Percentiles rank a stretch among this genome's conserved stretches.
These are phyloP conservation scores for Aspergillus sergii DNA, from an alignment of 2,329 filamentous ascomycete species.

Conservation along the genomic window DNA sequence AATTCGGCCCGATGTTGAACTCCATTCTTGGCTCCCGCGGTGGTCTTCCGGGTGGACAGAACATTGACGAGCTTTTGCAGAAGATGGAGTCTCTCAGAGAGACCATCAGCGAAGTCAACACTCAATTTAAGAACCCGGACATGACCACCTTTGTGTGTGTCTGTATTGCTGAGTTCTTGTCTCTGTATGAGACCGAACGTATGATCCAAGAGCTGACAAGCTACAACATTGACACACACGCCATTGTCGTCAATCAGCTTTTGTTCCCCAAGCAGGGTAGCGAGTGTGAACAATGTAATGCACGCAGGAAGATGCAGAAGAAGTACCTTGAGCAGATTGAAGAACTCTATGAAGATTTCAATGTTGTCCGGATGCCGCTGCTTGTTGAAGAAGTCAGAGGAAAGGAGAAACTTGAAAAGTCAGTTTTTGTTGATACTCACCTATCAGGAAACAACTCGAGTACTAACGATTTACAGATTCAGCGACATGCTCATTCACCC, in stretches of 20 bases:
- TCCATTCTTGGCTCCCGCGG: conserved; percentile 80
- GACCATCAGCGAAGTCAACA: conserved; percentile 94
- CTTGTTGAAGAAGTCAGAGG: conserved; percentile 94
- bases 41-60: conserved; percentile 86
- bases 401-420: conserved; percentile 90
- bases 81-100: conserved; percentile 93
- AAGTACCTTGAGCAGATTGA: conserved; percentile 99
- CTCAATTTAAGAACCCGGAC: conserved; percentile 95
- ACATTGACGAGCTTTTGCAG: conserved; percentile 85
- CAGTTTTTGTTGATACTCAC: conserved; percentile 25
- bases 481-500: conserved; percentile 54
- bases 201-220: conserved; percentile 98
- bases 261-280: conserved; percentile 86
- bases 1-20: conserved; percentile 96
- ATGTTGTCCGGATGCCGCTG: conserved; percentile 97
- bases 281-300: conserved; percentile 92
- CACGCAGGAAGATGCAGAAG: conserved; percentile 95
- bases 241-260: conserved; percentile 97
- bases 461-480: conserved; percentile 40
- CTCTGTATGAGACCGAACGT: conserved; percentile 95
- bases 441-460: conserved; percentile 1
- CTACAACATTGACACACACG: conserved; percentile 94
- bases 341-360: conserved; percentile 98
- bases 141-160: conserved; percentile 98
- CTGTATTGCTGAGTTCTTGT: conserved; percentile 96